Base-by-base conservation (phyloP, 768 basidiomycete species). In the Hygrocybe punicea region DNA sequence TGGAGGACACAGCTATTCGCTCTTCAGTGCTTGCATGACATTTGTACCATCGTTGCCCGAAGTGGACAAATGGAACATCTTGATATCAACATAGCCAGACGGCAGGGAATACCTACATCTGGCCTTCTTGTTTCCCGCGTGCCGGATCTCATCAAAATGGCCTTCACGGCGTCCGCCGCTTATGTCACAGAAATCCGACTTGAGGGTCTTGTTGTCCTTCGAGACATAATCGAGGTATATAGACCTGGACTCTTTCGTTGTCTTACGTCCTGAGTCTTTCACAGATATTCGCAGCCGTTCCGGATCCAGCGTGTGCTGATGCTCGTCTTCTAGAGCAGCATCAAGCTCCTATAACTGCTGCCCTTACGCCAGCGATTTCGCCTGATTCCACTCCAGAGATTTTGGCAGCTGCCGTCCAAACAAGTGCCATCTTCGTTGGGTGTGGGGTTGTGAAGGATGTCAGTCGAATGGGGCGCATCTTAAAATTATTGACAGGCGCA, bases 1-100 rank as follows among this genome's bases (percentile, higher is more conserved):
- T 99, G 97, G 97, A 79, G 97, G 57, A 99, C 97, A 0, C 97
- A 98, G 59, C 74, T 98, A 14, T 99, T 98, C 69, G 93, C 97
- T 2, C 72, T 99, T 52, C 85, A 89, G 60, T 98, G 97, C 68
- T 71, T 98, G 35, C 96, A 98, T 69, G 84, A 84, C 48, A 94
- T 98, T 9, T 92, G 96, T 62, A 78, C 76, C 1, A 84, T 89
- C 6, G 86, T 97, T 1, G 76, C 83, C 0, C 78, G 74, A 23
- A 88, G 87, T 29, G 88, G 90, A 19, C 78, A 87, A 56, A 79
- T 78, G 58, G 94, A 99, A 65, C 93, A 98, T 64, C 76, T 97
- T 35, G 88, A 96, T 67, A 81, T 90, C 25, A 76, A 78, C 2
- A 80, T 85, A 60, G 94, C 93, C 2, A 77, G 83, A 45, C 76